Percentiles rank a stretch among this genome's conserved stretches.
Conservation (phyloP, 1,284 basidiomycete species). For the Laetiporus sulphureus region DNA sequence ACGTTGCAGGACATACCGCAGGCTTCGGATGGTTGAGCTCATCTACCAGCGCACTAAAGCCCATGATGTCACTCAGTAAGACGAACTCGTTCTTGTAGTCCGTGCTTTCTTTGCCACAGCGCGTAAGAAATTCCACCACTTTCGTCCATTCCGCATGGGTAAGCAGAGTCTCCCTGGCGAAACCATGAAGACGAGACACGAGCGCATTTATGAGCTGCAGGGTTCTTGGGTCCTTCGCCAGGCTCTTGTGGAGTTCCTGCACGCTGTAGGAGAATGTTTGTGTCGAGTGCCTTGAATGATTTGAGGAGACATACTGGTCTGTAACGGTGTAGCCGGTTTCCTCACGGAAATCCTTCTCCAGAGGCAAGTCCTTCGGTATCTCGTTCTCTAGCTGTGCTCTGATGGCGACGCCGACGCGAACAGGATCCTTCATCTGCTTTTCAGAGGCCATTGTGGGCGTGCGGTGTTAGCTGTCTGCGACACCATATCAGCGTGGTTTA, state of each 20-base stretch:
- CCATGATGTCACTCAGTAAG: constrained; percentile 34
- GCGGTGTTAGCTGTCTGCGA: neutral
- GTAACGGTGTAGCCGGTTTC: constrained; percentile 29
- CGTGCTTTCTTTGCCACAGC: constrained; percentile 32
- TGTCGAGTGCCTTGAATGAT: neutral
- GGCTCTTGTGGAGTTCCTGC: constrained; percentile 25
- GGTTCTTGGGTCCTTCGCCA: constrained; percentile 29
- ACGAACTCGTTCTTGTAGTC: constrained; percentile 36
- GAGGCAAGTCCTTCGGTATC: constrained; percentile 29
- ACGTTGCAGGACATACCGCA: constrained; percentile 14
- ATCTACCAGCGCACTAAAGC: constrained; percentile 33
- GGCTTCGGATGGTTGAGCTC: constrained; percentile 34
- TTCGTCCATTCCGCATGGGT: constrained; percentile 33
- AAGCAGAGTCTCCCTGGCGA: constrained; percentile 32
- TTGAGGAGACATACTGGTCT: constrained; percentile 21
- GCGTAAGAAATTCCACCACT: constrained; percentile 29
- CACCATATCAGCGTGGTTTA: neutral
- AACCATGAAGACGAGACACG: constrained; percentile 33
- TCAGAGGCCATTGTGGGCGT: constrained; percentile 17
- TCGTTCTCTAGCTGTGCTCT: constrained; percentile 30
- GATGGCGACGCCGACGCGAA: constrained; percentile 30
- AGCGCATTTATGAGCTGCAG: constrained; percentile 30
- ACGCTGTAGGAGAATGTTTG: constrained; percentile 14
- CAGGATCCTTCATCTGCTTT: constrained; percentile 31
- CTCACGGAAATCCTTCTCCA: constrained; percentile 31